These are phyloP conservation scores for Neurospora crassa DNA, from an alignment of 2,329 filamentous ascomycete species.

Conservation along the genomic window DNA sequence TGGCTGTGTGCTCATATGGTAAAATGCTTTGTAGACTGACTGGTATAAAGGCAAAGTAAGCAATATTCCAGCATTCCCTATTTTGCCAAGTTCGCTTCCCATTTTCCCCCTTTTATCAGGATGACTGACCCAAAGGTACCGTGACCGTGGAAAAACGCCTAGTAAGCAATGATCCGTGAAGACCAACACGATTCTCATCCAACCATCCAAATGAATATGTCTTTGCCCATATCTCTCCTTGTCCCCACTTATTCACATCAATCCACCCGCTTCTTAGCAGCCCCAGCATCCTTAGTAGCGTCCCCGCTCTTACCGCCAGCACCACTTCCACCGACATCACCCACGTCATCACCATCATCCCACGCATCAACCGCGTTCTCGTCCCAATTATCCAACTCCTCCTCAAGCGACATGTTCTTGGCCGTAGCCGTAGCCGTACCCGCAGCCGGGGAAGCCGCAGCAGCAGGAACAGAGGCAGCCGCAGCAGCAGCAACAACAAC, in stretches of 20 bases:
- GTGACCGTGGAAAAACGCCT: background rate
- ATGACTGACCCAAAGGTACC: background rate
- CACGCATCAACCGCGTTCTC: conserved; percentile 61
- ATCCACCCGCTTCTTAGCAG: conserved; percentile 22
- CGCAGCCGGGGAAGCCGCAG: conserved; percentile 2
- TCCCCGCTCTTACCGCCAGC: conserved; percentile 7
- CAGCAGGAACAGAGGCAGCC: conserved; percentile 5
- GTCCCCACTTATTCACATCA: conserved; percentile 2
- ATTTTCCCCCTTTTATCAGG: background rate
- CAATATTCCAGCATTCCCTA: background rate
- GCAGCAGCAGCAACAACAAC: conserved; percentile 31
- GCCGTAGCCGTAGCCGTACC: conserved; percentile 15
- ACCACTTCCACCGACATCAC: conserved; percentile 17
- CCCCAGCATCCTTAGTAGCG: conserved; percentile 7
- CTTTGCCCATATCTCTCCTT: background rate
- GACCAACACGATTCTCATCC: background rate
- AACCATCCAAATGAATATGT: background rate
- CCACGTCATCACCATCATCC: conserved; percentile 39
- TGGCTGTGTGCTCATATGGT: background rate
- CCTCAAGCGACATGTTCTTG: conserved; percentile 42
- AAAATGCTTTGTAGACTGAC: background rate
- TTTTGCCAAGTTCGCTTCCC: background rate
- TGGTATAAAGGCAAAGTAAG: background rate
- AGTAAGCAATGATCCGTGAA: background rate
- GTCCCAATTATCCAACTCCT: conserved; percentile 90